A percentile compares a stretch with the other conserved stretches of the same genome.
These are phyloP conservation scores for Scedosporium aurantiacum DNA, from an alignment of 2,329 filamentous ascomycete genomes.

Conservation along the genomic window DNA sequence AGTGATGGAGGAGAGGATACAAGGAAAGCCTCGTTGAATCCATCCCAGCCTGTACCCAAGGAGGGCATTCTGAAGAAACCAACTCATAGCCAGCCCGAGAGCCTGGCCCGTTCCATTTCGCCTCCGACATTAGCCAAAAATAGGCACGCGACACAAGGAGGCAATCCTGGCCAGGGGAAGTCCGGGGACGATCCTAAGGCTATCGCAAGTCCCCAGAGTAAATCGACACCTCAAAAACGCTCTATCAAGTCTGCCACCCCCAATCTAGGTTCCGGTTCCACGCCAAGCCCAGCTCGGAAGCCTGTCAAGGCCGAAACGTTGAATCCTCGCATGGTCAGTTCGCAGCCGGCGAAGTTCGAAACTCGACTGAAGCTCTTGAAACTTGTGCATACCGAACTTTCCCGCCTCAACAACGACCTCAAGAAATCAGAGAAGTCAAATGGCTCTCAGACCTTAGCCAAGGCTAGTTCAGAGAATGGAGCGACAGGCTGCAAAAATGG, in stretches of 20 bases:
- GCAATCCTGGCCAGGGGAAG: background rate
- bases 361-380: conserved; percentile 47
- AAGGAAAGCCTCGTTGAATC: background rate
- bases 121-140: conserved; percentile 1
- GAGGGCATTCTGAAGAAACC: background rate
- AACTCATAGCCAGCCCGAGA: background rate
- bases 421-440: conserved; percentile 28
- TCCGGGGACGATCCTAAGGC: background rate
- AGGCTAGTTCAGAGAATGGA: background rate
- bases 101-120: background rate
- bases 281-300: conserved; percentile 11
- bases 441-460: background rate
- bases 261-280: conserved; percentile 8
- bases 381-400: conserved; percentile 53
- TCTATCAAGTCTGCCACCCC: background rate
- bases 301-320: conserved; percentile 40
- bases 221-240: conserved; percentile 9
- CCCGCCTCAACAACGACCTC: conserved; percentile 55
- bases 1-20: conserved; percentile 1
- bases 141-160: background rate
- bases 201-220: background rate
- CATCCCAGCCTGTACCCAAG: background rate
- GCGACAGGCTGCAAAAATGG: conserved; percentile 11
- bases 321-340: conserved; percentile 55
- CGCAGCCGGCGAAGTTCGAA: conserved; percentile 44